Evolutionary conservation across 2,329 filamentous ascomycete genomes (phyloP), one percentile per base, ranked within the genome.

Genomic region (Xenosphaeropsis pyriputrescens): DNA sequence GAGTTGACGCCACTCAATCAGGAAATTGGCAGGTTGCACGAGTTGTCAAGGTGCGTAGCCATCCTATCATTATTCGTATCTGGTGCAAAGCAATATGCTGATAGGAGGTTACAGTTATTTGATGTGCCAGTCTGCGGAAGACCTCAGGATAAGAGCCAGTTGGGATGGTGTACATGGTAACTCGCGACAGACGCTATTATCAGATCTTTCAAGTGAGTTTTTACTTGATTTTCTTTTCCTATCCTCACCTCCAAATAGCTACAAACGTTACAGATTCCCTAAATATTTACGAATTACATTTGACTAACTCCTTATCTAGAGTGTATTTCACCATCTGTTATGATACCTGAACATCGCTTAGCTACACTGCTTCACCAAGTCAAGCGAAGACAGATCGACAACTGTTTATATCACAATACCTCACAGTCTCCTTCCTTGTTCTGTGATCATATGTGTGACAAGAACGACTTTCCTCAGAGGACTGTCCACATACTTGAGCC

Each of bases 271-370:
- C 8, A 26, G 15, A 15, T 19, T 12, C 13, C 6, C n/a, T 15
- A 8, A 30, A 30, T 34, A 15, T n/a, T 3, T 16, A 9, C 8
- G 22, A 9, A 26, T 26, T 26, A 6, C 8, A 3, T 26, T 3
- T 26, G 3, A 26, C 22, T 26, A 26, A 26, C 22, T 11, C 22
- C 22, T 26, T 26, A 9, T 3, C 12, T 48, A 89, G 83, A 71
- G 64, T 94, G 76, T 40, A 93, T 98, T 56, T 94, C 91, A 2
- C 89, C 91, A 0, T 91, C 86, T 4, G 84, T 94, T 33, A 96
- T 98, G 88, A 81, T 98, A 39, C 91, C 91, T 2, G 85, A 94
- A 52, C 84, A 91, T 56, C 79, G 91, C 6, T 66, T 98, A 33
- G 85, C 85, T 2, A 70, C 77, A 26, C 65, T 98, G 13, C 64